Evolutionary conservation across 345 rosid species (phyloP).

Genomic region (Citrus hindsii): DNA sequence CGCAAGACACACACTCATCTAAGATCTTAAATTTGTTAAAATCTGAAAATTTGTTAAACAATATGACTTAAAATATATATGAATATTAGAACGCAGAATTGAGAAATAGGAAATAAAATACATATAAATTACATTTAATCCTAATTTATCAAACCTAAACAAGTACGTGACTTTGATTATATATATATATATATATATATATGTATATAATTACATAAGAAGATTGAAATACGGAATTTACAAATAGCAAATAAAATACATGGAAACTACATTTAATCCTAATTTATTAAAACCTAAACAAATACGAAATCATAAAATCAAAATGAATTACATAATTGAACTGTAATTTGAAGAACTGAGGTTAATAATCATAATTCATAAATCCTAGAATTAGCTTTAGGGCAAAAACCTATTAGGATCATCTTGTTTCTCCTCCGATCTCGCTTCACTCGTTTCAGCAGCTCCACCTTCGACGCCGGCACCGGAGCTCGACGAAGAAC

Average conservation of each 20-base stretch:
- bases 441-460: conserved; percentile 30
- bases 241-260: too few species aligned
- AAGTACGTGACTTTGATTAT: background rate
- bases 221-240: too few species aligned
- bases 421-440: conserved; percentile 48
- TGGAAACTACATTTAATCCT: background rate
- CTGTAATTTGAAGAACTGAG: background rate
- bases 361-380: background rate
- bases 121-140: background rate
- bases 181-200: too few species aligned
- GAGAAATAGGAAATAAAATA: too few species aligned
- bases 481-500: conserved; percentile 30
- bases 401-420: conserved; percentile 41
- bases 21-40: too few species aligned
- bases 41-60: too few species aligned
- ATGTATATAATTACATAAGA: too few species aligned
- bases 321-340: background rate
- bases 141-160: background rate
- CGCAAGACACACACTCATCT: too few species aligned
- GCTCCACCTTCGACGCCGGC: conserved; percentile 5
- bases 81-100: too few species aligned
- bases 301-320: background rate
- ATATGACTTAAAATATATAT: too few species aligned
- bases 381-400: conserved; percentile 19
- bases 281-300: background rate